phyloP scores from a whole-genome alignment of 345 rosid species.

The Gossypium herbaceum region DNA sequence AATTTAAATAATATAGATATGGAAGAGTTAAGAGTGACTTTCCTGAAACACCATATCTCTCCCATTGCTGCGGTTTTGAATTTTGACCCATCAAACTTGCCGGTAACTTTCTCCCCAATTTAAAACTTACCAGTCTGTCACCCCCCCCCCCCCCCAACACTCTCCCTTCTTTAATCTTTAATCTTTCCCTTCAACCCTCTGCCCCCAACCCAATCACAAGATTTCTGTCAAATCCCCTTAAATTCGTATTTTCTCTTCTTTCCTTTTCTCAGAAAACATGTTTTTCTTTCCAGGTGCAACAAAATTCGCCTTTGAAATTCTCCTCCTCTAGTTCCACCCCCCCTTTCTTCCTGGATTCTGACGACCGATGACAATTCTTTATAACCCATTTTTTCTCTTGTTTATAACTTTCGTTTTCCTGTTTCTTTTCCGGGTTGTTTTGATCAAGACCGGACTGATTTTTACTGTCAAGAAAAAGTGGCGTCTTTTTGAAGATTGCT shows the following conservation, averaged over 20 bases:
- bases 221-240: neutral
- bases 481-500: slow-evolving; percentile 38
- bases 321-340: neutral
- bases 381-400: slow-evolving; percentile 26
- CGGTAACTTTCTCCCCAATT: neutral
- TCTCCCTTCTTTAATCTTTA: neutral
- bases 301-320: neutral
- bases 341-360: neutral
- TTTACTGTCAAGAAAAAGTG: slow-evolving; percentile 46
- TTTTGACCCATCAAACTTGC: slow-evolving; percentile 15
- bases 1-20: too few relatives aligned
- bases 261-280: slow-evolving; percentile 1
- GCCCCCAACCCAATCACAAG: neutral
- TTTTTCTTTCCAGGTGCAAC: neutral
- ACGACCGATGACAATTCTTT: slow-evolving; percentile 33
- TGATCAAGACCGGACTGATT: slow-evolving; percentile 60
- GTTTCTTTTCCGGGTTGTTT: slow-evolving; percentile 36
- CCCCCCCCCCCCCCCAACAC: too few relatives aligned
- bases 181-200: neutral
- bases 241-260: neutral
- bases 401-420: slow-evolving; percentile 3
- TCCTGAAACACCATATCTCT: neutral
- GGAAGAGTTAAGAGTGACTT: too few relatives aligned
- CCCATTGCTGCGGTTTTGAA: neutral
- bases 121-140: too few relatives aligned